Conservation (phyloP, 2,329 filamentous ascomycete species). For the Stachybotrys chlorohalonatus region DNA sequence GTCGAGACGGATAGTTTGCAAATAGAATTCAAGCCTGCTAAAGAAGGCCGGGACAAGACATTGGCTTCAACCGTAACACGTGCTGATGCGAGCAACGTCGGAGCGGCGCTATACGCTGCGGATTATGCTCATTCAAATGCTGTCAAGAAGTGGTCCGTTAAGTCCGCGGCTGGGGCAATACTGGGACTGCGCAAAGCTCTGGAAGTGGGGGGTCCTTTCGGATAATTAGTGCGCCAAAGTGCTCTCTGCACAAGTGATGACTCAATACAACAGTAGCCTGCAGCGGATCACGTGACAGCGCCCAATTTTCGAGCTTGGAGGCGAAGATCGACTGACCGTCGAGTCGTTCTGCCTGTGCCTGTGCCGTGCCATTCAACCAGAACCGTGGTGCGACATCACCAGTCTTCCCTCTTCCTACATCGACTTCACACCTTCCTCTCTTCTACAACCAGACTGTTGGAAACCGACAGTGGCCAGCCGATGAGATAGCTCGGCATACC, state of each 20-base stretch:
- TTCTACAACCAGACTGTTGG: not conserved
- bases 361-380: not conserved
- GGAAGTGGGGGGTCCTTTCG: no score
- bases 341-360: not conserved
- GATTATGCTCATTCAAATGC: no score
- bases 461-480: conserved; percentile 11
- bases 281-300: conserved; percentile 17
- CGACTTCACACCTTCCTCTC: not conserved
- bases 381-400: not conserved
- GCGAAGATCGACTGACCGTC: not conserved
- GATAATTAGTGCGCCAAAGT: no score
- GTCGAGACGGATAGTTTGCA: no score
- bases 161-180: not conserved
- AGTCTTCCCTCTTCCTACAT: not conserved
- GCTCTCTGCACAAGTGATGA: not conserved
- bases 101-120: no score
- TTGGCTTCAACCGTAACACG: no score
- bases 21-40: no score
- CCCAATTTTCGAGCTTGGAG: conserved; percentile 18
- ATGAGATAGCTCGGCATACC: conserved; percentile 21
- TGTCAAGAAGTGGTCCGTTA: not conserved
- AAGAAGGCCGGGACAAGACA: no score
- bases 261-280: not conserved
- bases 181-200: no score
- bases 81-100: no score